Evolutionary conservation across 768 basidiomycete genomes (phyloP), one percentile per base, ranked within the genome.

Genomic region (Cyclocybe aegerita): DNA sequence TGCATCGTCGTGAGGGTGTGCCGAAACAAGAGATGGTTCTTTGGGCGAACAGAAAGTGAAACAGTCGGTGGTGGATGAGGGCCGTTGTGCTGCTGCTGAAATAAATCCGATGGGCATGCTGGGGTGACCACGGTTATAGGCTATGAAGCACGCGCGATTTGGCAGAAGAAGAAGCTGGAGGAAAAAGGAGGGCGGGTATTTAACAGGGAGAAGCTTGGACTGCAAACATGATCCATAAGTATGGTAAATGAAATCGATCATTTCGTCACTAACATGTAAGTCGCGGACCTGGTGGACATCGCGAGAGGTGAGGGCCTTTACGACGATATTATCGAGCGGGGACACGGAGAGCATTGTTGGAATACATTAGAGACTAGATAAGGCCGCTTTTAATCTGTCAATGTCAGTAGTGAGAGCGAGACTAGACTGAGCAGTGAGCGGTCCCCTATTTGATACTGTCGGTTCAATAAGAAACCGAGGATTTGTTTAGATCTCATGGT

Each of bases 121-220:
- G 12, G 67, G 69, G 30, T 64, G 48, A 7, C 60, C 45, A 11
- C 55, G 57, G 9, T 55, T 59, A 53, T 67, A 66, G 1, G 77
- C 77, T 31, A 78, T 61, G 48, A 78, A 67, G 60, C 77, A 77
- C 17, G 69, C 55, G 5, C 73, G 66, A 29, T 61, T 60, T 7
- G 72, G 65, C n/a, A 74, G 65, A 17, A 76, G 53, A 32, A 77
- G 69, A 48, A 80, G 73, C 38, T 80, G 75, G 11, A 74, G 65
- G 56, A 77, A 77, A 57, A 77, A 78, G 4, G 74, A 68, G 15
- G 59, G 54, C 15, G 76, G 73, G 55, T 78, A 78, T 32, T 47
- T 52, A 41, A 77, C 54, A 11, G 75, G 75, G 5, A 77, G 60
- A 9, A 74, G 54, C n/a, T 57, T 57, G 9, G 69, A 59, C 73